These are phyloP conservation scores for Narthecium ossifragum DNA, from an alignment of 106 monocot genomes.

Conservation along the genomic window DNA sequence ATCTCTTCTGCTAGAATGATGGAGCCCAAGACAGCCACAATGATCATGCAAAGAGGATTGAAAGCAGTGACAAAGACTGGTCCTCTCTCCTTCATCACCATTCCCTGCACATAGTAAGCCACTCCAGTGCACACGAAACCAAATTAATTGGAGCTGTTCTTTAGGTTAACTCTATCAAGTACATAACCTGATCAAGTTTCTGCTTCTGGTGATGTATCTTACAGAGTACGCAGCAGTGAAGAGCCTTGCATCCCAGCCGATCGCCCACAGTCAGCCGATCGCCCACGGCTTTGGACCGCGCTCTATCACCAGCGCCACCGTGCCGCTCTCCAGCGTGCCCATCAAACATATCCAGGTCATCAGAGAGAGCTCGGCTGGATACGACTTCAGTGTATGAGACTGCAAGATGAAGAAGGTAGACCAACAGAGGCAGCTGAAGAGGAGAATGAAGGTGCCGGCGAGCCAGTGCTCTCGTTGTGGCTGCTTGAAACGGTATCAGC, in stretches of 20 bases:
- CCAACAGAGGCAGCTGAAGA: conserved; percentile 53
- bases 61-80: conserved; percentile 90
- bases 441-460: conserved; percentile 39
- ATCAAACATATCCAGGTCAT: conserved; percentile 53
- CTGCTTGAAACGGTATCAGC: background rate
- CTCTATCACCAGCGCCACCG: conserved; percentile 43
- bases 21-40: conserved; percentile 58
- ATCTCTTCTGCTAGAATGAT: conserved; percentile 66
- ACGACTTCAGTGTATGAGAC: conserved; percentile 56
- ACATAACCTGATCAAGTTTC: background rate
- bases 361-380: conserved; percentile 72
- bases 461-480: conserved; percentile 36
- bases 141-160: no score
- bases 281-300: conserved; percentile 40
- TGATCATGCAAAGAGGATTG: conserved; percentile 77
- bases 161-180: no score
- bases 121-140: conserved; percentile 76
- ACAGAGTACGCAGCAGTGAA: conserved; percentile 66
- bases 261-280: conserved; percentile 63
- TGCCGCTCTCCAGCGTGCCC: conserved; percentile 38
- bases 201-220: conserved; percentile 11
- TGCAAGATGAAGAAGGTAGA: conserved; percentile 64
- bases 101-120: conserved; percentile 68
- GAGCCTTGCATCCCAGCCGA: conserved; percentile 49
- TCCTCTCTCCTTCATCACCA: conserved; percentile 74